Evolutionary conservation across 176 grass and related monocot species (phyloP).

Genomic region (Avena atlantica): DNA sequence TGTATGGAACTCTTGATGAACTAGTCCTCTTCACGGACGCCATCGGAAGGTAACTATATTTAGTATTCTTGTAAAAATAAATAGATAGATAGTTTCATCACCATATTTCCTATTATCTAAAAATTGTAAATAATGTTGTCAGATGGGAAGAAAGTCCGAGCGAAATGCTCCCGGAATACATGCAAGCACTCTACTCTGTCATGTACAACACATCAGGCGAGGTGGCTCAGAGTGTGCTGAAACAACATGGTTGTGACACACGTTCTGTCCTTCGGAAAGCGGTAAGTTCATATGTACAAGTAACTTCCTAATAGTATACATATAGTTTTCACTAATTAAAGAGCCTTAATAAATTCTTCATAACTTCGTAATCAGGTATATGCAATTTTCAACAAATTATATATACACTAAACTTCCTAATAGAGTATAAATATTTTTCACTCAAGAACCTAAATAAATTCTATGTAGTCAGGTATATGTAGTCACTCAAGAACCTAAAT

Average conservation of each 20-base stretch:
- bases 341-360: background rate
- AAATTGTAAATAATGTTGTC: background rate
- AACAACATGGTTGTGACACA: conserved; percentile 37
- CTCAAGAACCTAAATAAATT: too few relatives aligned
- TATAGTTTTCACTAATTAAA: background rate
- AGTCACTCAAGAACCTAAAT: too few relatives aligned
- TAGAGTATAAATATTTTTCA: too few relatives aligned
- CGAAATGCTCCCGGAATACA: conserved; percentile 55
- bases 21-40: conserved; percentile 51
- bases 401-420: too few relatives aligned
- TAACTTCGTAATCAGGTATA: background rate
- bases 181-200: conserved; percentile 41
- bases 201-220: conserved; percentile 55
- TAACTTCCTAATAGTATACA: background rate
- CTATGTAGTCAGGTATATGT: too few relatives aligned
- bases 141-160: conserved; percentile 51
- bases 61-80: background rate
- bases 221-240: conserved; percentile 30
- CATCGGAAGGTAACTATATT: conserved; percentile 47
- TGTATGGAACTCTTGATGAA: conserved; percentile 63
- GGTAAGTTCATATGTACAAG: conserved; percentile 2
- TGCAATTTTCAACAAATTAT: background rate
- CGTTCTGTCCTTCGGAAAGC: conserved; percentile 42
- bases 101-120: background rate
- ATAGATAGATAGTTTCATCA: background rate